Base-by-base conservation (phyloP, 2,329 filamentous ascomycete species). In the Parastagonospora avenae region DNA sequence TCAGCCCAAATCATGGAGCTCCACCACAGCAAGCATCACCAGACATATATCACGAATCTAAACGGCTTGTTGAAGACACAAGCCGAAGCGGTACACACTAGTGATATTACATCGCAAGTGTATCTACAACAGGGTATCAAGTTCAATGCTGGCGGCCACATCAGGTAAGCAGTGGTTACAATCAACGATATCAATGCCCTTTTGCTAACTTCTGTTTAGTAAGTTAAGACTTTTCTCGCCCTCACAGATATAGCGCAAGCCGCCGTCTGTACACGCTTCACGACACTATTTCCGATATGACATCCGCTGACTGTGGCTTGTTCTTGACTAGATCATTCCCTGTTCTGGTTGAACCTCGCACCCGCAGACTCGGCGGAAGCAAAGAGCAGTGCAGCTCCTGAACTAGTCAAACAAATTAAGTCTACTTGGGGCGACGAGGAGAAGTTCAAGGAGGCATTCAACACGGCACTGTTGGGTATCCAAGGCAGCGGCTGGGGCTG, bases 401-500 rank as follows among this genome's bases (percentile, higher is more conserved):
- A 77, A 15, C 79, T 95, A 4, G 61, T 79, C 8, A 77, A 79
- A 1, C 86, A 85, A 8, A 87, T 95, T 60, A 74, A 77, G 42
- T 75, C 78, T 47, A 83, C 82, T 2, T 96, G 87, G 82, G 90
- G 89, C n/a, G 81, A 82, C 50, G 73, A 91, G 24, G 80, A 85
- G 29, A 72, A 70, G 15, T 92, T 93, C 74, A 81, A 84, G 52
- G 80, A 84, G 19, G 82, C 82, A 0, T 91, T 95, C 72, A 80
- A 81, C 4, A 76, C 83, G 12, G 80, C 83, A 0, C 78, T 94
- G 2, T 76, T 93, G 0, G 84, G 82, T 0, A 83, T 96, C 31
- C 90, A 93, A 74, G 91, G 91, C 0, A 92, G 88, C 60, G 91
- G 91, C 4, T 96, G 91, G 91, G 90, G 89, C 0, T 96, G 91